Percentiles rank a stretch among this genome's conserved stretches.
Conservation (phyloP, 2,329 filamentous ascomycete species). For the Lachnellula cervina region DNA sequence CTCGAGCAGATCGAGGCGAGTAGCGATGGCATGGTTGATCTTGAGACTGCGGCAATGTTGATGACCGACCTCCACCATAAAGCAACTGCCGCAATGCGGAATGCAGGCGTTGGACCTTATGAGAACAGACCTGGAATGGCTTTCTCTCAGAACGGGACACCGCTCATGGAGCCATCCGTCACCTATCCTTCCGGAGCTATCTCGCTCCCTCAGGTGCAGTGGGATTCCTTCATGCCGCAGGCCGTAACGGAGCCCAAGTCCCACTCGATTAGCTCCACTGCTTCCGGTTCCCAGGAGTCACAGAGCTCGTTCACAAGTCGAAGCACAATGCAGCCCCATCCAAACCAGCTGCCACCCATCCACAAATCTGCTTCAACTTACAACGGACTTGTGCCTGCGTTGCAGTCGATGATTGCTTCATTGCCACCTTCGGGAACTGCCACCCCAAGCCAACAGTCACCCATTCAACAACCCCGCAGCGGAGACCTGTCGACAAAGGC, state of each 20-base stretch:
- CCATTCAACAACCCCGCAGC: slow-evolving; percentile 62
- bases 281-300: slow-evolving; percentile 64
- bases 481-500: slow-evolving; percentile 63
- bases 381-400: slow-evolving; percentile 57
- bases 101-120: slow-evolving; percentile 46
- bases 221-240: slow-evolving; percentile 82
- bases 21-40: slow-evolving; percentile 87
- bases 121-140: slow-evolving; percentile 58
- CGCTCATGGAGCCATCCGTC: slow-evolving; percentile 72
- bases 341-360: slow-evolving; percentile 62
- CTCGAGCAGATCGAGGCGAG: slow-evolving; percentile 90
- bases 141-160: slow-evolving; percentile 66
- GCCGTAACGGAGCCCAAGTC: slow-evolving; percentile 66
- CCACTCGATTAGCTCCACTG: slow-evolving; percentile 65
- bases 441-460: slow-evolving; percentile 70
- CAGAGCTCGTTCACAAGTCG: slow-evolving; percentile 58
- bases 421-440: slow-evolving; percentile 63
- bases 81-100: slow-evolving; percentile 69
- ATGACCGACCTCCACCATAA: slow-evolving; percentile 98
- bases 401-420: slow-evolving; percentile 70
- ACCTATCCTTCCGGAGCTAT: slow-evolving; percentile 75
- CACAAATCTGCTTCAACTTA: slow-evolving; percentile 53
- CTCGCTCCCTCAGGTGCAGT: slow-evolving; percentile 79
- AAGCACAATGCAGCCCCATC: slow-evolving; percentile 51
- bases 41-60: slow-evolving; percentile 96